These are phyloP conservation scores for Umbelopsis vinacea DNA, from an alignment of 192 early-diverging fungal species.

Conservation along the genomic window DNA sequence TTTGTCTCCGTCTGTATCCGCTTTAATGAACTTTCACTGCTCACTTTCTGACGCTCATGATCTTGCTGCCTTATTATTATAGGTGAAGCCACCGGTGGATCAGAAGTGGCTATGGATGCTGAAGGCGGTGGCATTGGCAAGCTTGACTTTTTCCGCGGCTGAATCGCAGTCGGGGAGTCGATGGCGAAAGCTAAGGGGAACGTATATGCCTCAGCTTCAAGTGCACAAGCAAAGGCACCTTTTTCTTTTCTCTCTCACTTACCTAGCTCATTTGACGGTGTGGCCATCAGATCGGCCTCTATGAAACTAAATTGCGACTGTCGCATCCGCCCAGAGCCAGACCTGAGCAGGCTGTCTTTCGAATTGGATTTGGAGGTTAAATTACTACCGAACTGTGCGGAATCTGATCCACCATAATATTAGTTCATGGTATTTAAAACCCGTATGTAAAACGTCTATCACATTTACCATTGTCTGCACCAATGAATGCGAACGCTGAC, in stretches of 20 bases:
- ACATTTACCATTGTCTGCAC: not conserved
- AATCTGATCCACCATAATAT: too few relatives aligned
- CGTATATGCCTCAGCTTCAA: not conserved
- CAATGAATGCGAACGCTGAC: constrained; percentile 1
- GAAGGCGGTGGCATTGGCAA: constrained; percentile 7
- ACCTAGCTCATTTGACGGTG: constrained; percentile 14
- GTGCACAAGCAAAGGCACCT: too few relatives aligned
- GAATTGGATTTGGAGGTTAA: not conserved
- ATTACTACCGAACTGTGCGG: not conserved
- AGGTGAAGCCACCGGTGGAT: not conserved
- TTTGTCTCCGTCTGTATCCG: constrained; percentile 5
- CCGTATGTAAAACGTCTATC: too few relatives aligned
- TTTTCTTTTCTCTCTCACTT: not conserved
- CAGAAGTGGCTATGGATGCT: constrained; percentile 4
- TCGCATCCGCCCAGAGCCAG: not conserved
- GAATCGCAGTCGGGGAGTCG: not conserved
- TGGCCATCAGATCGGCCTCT: not conserved
- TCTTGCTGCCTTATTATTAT: not conserved
- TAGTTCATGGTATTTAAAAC: too few relatives aligned
- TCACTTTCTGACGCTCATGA: constrained; percentile 15
- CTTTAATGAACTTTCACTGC: constrained; percentile 7
- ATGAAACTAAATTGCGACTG: constrained; percentile 11
- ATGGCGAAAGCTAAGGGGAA: not conserved
- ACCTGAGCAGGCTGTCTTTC: not conserved
- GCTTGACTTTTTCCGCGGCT: not conserved